phyloP scores from a whole-genome alignment of 2,329 filamentous ascomycete species.

The Diaporthe sp. region DNA sequence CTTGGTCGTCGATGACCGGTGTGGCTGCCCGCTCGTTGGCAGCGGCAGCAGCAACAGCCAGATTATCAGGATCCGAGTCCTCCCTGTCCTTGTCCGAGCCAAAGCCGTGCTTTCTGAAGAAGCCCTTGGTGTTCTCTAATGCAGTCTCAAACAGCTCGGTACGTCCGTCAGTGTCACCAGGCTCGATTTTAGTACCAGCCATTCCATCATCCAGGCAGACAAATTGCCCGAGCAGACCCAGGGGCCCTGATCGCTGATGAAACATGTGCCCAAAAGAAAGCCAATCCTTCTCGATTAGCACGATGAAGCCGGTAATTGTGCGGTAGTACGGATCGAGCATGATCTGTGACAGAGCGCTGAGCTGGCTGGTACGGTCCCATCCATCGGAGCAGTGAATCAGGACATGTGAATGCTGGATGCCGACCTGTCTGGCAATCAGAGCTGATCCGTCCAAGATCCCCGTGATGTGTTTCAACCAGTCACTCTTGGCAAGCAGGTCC shows the following conservation, averaged over 20 bases:
- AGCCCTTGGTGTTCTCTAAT: constrained; percentile 87
- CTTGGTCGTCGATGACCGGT: constrained; percentile 65
- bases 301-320: constrained; percentile 93
- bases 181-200: constrained; percentile 73
- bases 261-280: constrained; percentile 99
- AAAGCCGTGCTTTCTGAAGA: constrained; percentile 84
- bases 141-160: constrained; percentile 87
- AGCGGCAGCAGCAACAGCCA: constrained; percentile 49
- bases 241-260: constrained; percentile 86
- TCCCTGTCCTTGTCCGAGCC: constrained; percentile 69
- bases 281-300: constrained; percentile 97
- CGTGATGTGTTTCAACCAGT: constrained; percentile 91
- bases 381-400: constrained; percentile 98
- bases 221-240: constrained; percentile 96
- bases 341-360: constrained; percentile 91
- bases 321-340: constrained; percentile 97
- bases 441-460: constrained; percentile 86
- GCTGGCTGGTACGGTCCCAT: constrained; percentile 96
- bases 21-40: constrained; percentile 41
- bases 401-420: constrained; percentile 92
- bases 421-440: constrained; percentile 88
- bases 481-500: constrained; percentile 84
- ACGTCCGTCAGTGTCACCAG: constrained; percentile 71
- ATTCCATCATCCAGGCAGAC: constrained; percentile 83
- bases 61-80: constrained; percentile 71